Conservation (phyloP, 1,284 basidiomycete genomes). For the Pterulicium gracile region DNA sequence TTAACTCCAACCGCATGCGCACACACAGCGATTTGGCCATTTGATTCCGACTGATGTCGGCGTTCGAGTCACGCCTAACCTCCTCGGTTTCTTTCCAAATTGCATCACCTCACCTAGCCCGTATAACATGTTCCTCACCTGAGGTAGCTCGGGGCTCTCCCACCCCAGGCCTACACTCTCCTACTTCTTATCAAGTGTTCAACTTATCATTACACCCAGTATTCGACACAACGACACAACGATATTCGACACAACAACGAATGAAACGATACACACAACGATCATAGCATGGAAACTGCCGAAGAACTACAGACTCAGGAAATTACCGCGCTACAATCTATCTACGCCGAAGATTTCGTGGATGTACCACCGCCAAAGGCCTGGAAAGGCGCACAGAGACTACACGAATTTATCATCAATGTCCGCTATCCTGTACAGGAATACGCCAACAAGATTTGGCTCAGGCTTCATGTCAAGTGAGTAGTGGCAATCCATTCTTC, state of each 20-base stretch:
- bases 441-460: conserved; percentile 44
- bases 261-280: background rate
- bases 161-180: conserved; percentile 18
- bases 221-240: background rate
- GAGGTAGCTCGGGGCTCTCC: background rate
- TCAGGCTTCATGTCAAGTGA: conserved; percentile 61
- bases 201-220: background rate
- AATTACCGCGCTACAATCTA: conserved; percentile 67
- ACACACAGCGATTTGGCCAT: too few relatives aligned
- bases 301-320: conserved; percentile 65
- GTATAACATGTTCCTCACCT: background rate
- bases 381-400: conserved; percentile 66
- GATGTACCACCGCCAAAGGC: conserved; percentile 63
- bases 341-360: conserved; percentile 65
- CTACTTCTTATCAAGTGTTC: conserved; percentile 8
- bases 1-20: too few relatives aligned
- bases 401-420: conserved; percentile 65
- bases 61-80: too few relatives aligned
- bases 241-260: background rate
- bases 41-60: too few relatives aligned
- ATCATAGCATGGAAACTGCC: conserved; percentile 49
- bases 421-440: conserved; percentile 49
- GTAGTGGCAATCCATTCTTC: conserved; percentile 13
- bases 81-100: too few relatives aligned
- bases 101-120: too few relatives aligned